Percentiles rank a stretch among this genome's conserved stretches.
These are phyloP conservation scores for Pezicula rhizophila DNA, from an alignment of 2,329 filamentous ascomycete genomes.

Conservation along the genomic window DNA sequence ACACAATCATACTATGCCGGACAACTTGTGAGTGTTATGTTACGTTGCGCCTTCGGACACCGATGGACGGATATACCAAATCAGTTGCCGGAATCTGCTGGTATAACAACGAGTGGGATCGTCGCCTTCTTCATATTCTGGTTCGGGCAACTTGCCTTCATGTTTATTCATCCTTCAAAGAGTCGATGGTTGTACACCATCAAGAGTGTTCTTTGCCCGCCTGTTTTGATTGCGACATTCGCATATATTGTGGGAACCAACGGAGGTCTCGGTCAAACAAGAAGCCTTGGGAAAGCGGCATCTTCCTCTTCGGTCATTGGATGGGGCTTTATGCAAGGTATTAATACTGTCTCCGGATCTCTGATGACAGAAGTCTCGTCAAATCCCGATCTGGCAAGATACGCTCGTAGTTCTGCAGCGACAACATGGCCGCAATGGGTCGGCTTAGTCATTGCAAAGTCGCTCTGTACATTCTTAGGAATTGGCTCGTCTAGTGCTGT, in stretches of 20 bases:
- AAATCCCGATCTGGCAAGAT: constrained; percentile 36
- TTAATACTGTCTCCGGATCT: constrained; percentile 28
- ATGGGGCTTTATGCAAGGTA: constrained; percentile 27
- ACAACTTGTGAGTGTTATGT: constrained; percentile 34
- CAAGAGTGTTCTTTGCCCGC: constrained; percentile 43
- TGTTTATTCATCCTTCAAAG: constrained; percentile 4
- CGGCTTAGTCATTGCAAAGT: constrained; percentile 1
- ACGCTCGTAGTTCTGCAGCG: constrained; percentile 19
- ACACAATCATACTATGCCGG: constrained; percentile 59
- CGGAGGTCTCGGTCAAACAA: constrained; percentile 29
- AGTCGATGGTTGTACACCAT: constrained; percentile 44
- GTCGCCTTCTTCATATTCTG: constrained; percentile 48
- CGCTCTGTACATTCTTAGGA: constrained; percentile 31
- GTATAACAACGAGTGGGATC: constrained; percentile 44
- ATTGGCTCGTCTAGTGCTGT: constrained; percentile 49
- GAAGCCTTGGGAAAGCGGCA: background rate
- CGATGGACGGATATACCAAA: constrained; percentile 38
- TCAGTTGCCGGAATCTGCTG: constrained; percentile 38
- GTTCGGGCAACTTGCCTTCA: constrained; percentile 38
- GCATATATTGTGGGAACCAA: constrained; percentile 53
- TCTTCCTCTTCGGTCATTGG: background rate
- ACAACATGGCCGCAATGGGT: constrained; percentile 2
- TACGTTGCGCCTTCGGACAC: constrained; percentile 34
- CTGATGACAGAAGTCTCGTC: constrained; percentile 29
- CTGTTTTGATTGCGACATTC: constrained; percentile 53